Evolutionary conservation across 371 early-diverging fungal genomes (phyloP), one percentile per base, ranked within the genome.

Genomic region (Mucor saturninus): DNA sequence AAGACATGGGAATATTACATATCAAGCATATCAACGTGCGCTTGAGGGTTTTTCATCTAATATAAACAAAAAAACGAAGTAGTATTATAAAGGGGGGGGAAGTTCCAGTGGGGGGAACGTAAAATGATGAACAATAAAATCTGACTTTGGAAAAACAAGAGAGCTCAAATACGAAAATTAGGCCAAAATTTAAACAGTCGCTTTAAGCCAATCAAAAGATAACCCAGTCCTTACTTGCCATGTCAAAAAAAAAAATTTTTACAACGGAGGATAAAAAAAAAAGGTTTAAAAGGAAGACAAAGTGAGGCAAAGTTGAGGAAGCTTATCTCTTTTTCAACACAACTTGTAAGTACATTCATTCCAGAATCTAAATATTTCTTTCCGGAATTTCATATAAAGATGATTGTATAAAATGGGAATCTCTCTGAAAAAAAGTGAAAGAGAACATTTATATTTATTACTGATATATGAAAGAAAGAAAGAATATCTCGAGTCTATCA

Each of bases 371-470:
- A 13, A 8, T 30, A 50, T 7, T 50, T 30, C 30, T 13, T 13
- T 50, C 9, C 30, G 11, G 10, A 30, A 26, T 9, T 46, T 48
- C 48, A 48, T 58, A 58, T 58, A 56, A 58, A 50, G 69, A 68
- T 64, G 64, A 68, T 64, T 55, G 54, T 64, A 64, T 60, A 61
- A 68, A 68, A 64, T 64, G 69, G 69, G 64, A 68, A 64, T 64
- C 64, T 64, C 64, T 64, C 64, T 64, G 64, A 68, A 68, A 59
- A 38, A 64, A 21, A 56, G 45, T 64, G 64, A 64, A 68, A 55
- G 64, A 68, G 69, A 68, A 61, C 57, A 61, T 64, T 68, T 64
- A 60, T 64, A 55, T 67, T 61, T 63, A 48, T 64, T 37, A 64
- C 69, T 68, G 69, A 64, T 56, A 59, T 60, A 60, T 55, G 46